Percentiles rank a stretch among this genome's conserved stretches.
Conservation (phyloP, 2,329 filamentous ascomycete genomes). For the Trichoderma gracile region DNA sequence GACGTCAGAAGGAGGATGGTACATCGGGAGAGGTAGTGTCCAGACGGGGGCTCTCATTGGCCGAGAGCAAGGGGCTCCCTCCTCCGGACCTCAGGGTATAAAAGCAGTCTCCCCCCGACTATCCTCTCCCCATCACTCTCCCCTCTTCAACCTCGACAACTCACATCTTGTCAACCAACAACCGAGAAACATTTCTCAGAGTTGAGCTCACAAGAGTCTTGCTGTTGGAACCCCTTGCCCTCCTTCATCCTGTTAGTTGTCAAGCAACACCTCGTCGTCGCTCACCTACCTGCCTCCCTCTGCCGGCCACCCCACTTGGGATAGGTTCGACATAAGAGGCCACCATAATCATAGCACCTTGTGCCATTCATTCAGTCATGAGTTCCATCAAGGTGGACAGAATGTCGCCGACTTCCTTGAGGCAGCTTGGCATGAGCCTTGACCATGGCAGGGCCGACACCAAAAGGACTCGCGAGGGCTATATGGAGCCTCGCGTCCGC, state of each 20-base stretch:
- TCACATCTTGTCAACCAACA: conserved; percentile 2
- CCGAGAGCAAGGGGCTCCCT: conserved; percentile 20
- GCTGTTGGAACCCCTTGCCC: not conserved
- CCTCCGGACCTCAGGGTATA: conserved; percentile 21
- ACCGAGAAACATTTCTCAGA: conserved; percentile 9
- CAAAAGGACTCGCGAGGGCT: not conserved
- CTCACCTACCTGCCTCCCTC: not conserved
- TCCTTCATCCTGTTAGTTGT: conserved; percentile 5
- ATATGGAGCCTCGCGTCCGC: not conserved
- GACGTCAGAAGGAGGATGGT: conserved; percentile 22
- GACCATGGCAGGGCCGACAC: conserved; percentile 6
- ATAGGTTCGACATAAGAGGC: not conserved
- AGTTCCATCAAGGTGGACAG: conserved; percentile 19
- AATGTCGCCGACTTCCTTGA: conserved; percentile 7
- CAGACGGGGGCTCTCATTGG: conserved; percentile 19
- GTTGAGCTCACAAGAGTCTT: not conserved
- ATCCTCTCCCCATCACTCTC: conserved; percentile 21
- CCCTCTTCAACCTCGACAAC: conserved; percentile 10
- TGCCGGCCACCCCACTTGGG: not conserved
- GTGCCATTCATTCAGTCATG: not conserved
- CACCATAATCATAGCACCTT: not conserved
- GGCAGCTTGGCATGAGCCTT: conserved; percentile 1
- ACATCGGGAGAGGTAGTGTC: conserved; percentile 18
- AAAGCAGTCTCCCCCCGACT: conserved; percentile 16
- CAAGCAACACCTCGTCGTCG: not conserved